These are phyloP conservation scores for Arabidopsis thaliana DNA, from an alignment of 345 rosid genomes.

Conservation along the genomic window TAIR10.1 NC_003071.7:13626001-13626500, in stretches of 20 bases:
- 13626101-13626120: conserved; percentile 6
- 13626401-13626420: conserved; percentile 78
- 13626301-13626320: conserved; percentile 80
- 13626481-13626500: conserved; percentile 97
- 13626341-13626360: conserved; percentile 95
- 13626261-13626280: background rate
- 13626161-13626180: conserved; percentile 86
- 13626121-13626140: conserved; percentile 70
- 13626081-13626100: background rate
- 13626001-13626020: conserved; percentile 90
- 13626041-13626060: conserved; percentile 40
- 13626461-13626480: conserved; percentile 86
- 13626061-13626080: background rate
- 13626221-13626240: conserved; percentile 98
- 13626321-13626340: conserved; percentile 97
- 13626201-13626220: conserved; percentile 97
- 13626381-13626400: conserved; percentile 85
- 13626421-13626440: conserved; percentile 64
- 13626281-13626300: conserved; percentile 7
- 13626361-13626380: conserved; percentile 98
- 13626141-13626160: conserved; percentile 98
- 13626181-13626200: conserved; percentile 93
- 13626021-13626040: conserved; percentile 96
- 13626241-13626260: conserved; percentile 27
- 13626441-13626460: conserved; percentile 90